A percentile compares a stretch with the other conserved stretches of the same genome.
phyloP scores from a whole-genome alignment of 352 stramenopile genomes.

The Thraustotheca clavata region DNA sequence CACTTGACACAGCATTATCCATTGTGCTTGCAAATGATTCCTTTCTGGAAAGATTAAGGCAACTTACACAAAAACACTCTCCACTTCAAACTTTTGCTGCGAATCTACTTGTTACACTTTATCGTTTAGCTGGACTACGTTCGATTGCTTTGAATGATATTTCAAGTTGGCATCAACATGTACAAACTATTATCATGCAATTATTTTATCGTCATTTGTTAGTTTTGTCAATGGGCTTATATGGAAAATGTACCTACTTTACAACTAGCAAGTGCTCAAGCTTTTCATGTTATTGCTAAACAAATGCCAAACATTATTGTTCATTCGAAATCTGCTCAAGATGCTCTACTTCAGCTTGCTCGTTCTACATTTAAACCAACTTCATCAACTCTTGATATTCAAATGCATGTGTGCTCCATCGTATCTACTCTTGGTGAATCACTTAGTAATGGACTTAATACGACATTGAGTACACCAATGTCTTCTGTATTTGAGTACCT shows the following conservation, averaged over 20 bases:
- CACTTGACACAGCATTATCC: background rate
- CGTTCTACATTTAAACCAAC: background rate
- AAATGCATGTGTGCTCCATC: constrained; percentile 1
- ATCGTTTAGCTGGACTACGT: background rate
- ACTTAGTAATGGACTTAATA: background rate
- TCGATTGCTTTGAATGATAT: background rate
- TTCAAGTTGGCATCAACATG: background rate
- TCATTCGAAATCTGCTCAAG: background rate
- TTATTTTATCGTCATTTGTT: background rate
- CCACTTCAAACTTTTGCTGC: background rate
- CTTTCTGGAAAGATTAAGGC: background rate
- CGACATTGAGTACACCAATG: constrained; percentile 14
- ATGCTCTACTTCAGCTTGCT: constrained; percentile 12
- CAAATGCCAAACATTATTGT: background rate
- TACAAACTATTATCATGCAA: background rate
- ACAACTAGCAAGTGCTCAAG: constrained; percentile 1
- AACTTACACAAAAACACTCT: background rate
- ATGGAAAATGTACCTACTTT: background rate
- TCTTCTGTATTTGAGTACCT: background rate
- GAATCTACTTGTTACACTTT: background rate
- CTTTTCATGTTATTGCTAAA: background rate
- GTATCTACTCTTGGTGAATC: constrained; percentile 4
- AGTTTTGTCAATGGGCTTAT: background rate
- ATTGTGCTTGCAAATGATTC: background rate
- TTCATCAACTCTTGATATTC: background rate